These are phyloP conservation scores for Aspergillus tamarii DNA, from an alignment of 2,329 filamentous ascomycete genomes.

Conservation along the genomic window DNA sequence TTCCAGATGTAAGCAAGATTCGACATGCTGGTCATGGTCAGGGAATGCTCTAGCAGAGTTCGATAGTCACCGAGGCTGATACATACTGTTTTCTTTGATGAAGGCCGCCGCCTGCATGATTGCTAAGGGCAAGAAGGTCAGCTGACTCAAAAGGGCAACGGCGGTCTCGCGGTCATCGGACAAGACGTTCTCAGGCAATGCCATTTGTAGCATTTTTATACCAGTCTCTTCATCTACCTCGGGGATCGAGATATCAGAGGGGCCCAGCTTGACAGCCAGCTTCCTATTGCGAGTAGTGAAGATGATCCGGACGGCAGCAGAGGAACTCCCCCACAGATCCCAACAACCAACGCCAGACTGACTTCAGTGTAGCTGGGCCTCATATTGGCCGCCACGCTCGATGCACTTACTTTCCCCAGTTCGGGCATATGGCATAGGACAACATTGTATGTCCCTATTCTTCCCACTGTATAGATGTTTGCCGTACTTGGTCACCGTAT, in stretches of 20 bases:
- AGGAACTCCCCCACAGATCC: not conserved
- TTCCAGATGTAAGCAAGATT: not conserved
- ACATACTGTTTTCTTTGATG: conserved; percentile 12
- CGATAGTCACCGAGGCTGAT: conserved; percentile 7
- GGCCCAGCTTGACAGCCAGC: conserved; percentile 23
- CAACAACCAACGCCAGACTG: not conserved
- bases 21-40: not conserved
- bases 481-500: not conserved
- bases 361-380: not conserved
- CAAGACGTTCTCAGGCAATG: conserved; percentile 1
- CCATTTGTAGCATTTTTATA: not conserved
- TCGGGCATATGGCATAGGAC: not conserved
- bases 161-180: conserved; percentile 9
- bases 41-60: not conserved
- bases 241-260: conserved; percentile 22
- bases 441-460: not conserved
- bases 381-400: not conserved
- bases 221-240: conserved; percentile 22
- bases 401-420: not conserved
- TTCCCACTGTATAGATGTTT: not conserved
- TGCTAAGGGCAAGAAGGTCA: conserved; percentile 30
- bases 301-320: not conserved
- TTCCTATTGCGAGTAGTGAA: conserved; percentile 34
- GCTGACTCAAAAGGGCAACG: conserved; percentile 17
- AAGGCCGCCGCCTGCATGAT: conserved; percentile 37